A percentile compares a stretch with the other conserved stretches of the same genome.
Conservation (phyloP, 2,329 filamentous ascomycete species). For the Bipolaris victoriae region DNA sequence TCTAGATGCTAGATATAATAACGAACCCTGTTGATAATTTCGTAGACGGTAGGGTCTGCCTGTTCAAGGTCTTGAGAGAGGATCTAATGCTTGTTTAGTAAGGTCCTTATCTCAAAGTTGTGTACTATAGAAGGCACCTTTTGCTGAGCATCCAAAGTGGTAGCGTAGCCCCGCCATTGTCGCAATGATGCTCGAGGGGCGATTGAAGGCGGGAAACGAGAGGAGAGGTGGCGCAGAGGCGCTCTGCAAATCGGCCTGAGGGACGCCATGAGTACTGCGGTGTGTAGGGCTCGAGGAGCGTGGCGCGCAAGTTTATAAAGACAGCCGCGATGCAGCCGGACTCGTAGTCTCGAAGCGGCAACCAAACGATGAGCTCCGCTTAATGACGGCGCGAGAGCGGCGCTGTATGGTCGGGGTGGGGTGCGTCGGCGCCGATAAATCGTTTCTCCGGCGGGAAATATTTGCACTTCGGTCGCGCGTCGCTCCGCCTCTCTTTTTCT, state of each 20-base stretch:
- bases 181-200: slow-evolving; percentile 40
- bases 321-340: slow-evolving; percentile 26
- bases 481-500: slow-evolving; percentile 44
- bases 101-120: background rate
- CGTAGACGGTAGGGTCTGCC: slow-evolving; percentile 84
- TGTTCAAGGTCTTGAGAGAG: slow-evolving; percentile 79
- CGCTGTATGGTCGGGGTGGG: slow-evolving; percentile 12
- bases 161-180: slow-evolving; percentile 50
- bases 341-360: slow-evolving; percentile 32
- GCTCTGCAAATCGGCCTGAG: slow-evolving; percentile 50
- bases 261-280: slow-evolving; percentile 48
- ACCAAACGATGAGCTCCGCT: slow-evolving; percentile 28
- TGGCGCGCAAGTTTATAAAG: slow-evolving; percentile 28
- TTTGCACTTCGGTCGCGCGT: slow-evolving; percentile 22
- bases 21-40: slow-evolving; percentile 86
- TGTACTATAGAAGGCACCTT: slow-evolving; percentile 46
- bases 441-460: slow-evolving; percentile 31
- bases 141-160: slow-evolving; percentile 56
- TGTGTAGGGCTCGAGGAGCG: slow-evolving; percentile 19
- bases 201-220: slow-evolving; percentile 34
- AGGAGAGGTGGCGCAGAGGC: slow-evolving; percentile 45
- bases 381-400: slow-evolving; percentile 21
- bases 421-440: slow-evolving; percentile 14
- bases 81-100: slow-evolving; percentile 60
- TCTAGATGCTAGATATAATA: slow-evolving; percentile 16